Evolutionary conservation across 768 basidiomycete species (phyloP).

Genomic region (Strobilomyces dryophilus): DNA sequence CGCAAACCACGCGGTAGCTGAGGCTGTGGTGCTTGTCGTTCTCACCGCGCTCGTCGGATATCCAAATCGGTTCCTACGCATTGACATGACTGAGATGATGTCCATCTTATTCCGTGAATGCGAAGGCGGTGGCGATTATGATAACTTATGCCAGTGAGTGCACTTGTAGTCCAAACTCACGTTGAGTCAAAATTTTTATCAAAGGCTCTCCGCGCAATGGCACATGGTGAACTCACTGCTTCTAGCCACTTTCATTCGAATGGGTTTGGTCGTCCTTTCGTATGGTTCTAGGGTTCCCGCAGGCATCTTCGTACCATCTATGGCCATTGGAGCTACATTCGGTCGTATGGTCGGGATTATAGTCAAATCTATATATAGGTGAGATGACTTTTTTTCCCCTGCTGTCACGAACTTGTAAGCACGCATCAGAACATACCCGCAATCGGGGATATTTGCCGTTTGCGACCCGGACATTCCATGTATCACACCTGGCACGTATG

Average conservation of each 20-base stretch:
- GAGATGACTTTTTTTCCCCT: conserved; percentile 34
- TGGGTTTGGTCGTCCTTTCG: conserved; percentile 80
- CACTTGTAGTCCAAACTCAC: neutral
- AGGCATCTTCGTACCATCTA: conserved; percentile 97
- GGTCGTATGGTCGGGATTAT: conserved; percentile 97
- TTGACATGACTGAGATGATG: conserved; percentile 98
- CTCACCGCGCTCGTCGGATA: conserved; percentile 91
- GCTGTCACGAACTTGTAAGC: neutral
- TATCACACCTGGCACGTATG: conserved; percentile 98
- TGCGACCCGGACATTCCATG: conserved; percentile 93
- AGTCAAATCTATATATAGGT: conserved; percentile 88
- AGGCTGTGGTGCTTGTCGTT: conserved; percentile 83
- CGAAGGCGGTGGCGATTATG: conserved; percentile 86
- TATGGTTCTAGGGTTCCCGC: conserved; percentile 97
- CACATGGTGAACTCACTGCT: conserved; percentile 89
- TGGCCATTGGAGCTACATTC: conserved; percentile 97
- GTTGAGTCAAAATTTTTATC: conserved; percentile 5
- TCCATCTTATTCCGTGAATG: conserved; percentile 94
- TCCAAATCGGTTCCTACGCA: conserved; percentile 89
- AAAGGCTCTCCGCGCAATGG: conserved; percentile 88
- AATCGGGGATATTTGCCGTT: conserved; percentile 83
- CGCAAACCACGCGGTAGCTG: conserved; percentile 76
- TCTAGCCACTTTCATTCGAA: conserved; percentile 86
- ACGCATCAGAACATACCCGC: conserved; percentile 63
- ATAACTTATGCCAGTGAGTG: conserved; percentile 92